Evolutionary conservation across 1,139 yeast species (phyloP).

Genomic region (Sugiyamaella neomexicana): DNA sequence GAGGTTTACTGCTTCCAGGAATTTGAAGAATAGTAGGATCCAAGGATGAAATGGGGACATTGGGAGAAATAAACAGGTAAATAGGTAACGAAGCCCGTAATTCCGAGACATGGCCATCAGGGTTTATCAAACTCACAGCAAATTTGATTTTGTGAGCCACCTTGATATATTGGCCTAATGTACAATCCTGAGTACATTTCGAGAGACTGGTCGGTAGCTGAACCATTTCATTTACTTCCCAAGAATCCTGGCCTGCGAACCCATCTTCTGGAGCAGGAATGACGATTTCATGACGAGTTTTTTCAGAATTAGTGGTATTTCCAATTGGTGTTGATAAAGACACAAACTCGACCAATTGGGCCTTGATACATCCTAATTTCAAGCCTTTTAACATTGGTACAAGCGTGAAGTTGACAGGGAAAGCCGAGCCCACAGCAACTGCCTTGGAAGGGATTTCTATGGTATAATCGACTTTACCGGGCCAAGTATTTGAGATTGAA

Average conservation of each 20-base stretch:
- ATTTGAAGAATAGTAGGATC: slow-evolving; percentile 48
- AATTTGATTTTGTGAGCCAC: slow-evolving; percentile 71
- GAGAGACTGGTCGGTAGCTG: slow-evolving; percentile 70
- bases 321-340: slow-evolving; percentile 61
- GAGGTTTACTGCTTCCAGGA: slow-evolving; percentile 20
- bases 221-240: slow-evolving; percentile 69
- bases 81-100: slow-evolving; percentile 74
- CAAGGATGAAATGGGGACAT: slow-evolving; percentile 52
- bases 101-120: slow-evolving; percentile 77
- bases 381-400: slow-evolving; percentile 84
- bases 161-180: slow-evolving; percentile 54
- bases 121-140: slow-evolving; percentile 62
- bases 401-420: slow-evolving; percentile 67
- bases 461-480: slow-evolving; percentile 85
- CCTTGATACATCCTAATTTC: slow-evolving; percentile 65
- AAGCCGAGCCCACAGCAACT: slow-evolving; percentile 80
- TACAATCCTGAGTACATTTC: slow-evolving; percentile 83
- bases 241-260: slow-evolving; percentile 57
- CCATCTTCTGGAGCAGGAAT: slow-evolving; percentile 47
- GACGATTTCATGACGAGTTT: slow-evolving; percentile 49
- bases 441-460: slow-evolving; percentile 87
- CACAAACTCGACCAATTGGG: slow-evolving; percentile 66
- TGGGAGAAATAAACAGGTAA: slow-evolving; percentile 72
- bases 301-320: slow-evolving; percentile 46
- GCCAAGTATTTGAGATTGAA: slow-evolving; percentile 96